Evolutionary conservation across 2,329 filamentous ascomycete genomes (phyloP).

Genomic region (Colletotrichum caudatum): DNA sequence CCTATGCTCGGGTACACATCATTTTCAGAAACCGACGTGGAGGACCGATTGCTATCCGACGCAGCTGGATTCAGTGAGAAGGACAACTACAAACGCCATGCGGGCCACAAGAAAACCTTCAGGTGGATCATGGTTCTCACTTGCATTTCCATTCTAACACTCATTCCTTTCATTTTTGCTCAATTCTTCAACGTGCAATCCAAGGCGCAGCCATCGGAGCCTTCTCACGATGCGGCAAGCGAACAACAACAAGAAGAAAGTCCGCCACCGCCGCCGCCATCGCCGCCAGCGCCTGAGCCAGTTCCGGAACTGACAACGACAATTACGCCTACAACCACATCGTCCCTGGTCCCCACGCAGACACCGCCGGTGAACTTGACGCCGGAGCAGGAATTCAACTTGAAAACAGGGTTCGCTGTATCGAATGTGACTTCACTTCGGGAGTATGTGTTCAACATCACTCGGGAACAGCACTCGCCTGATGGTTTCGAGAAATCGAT

Average conservation of each 20-base stretch:
- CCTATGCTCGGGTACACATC: conserved; percentile 35
- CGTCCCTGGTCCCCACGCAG: conserved; percentile 19
- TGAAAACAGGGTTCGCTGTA: conserved; percentile 27
- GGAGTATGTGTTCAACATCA: conserved; percentile 66
- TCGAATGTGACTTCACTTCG: conserved; percentile 50
- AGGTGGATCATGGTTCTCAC: conserved; percentile 36
- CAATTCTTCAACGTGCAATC: conserved; percentile 36
- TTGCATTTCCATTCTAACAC: conserved; percentile 31
- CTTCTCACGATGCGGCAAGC: conserved; percentile 19
- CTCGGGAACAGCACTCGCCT: conserved; percentile 61
- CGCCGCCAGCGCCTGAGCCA: not conserved
- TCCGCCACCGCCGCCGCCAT: not conserved
- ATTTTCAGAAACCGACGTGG: conserved; percentile 32
- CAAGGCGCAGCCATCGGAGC: conserved; percentile 23
- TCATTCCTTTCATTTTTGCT: conserved; percentile 38
- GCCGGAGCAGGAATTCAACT: conserved; percentile 30
- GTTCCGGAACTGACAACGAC: conserved; percentile 22
- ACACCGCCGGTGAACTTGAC: conserved; percentile 27
- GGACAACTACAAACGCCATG: conserved; percentile 20
- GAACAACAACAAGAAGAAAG: conserved; percentile 29
- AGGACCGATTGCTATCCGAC: conserved; percentile 29
- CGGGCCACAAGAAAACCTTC: conserved; percentile 27
- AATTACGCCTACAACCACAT: conserved; percentile 7
- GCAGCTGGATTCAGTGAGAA: conserved; percentile 27
- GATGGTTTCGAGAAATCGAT: conserved; percentile 66